Evolutionary conservation across 164 flowering plant genomes (phyloP).

Genomic region (Vitis rotundifolia): DNA sequence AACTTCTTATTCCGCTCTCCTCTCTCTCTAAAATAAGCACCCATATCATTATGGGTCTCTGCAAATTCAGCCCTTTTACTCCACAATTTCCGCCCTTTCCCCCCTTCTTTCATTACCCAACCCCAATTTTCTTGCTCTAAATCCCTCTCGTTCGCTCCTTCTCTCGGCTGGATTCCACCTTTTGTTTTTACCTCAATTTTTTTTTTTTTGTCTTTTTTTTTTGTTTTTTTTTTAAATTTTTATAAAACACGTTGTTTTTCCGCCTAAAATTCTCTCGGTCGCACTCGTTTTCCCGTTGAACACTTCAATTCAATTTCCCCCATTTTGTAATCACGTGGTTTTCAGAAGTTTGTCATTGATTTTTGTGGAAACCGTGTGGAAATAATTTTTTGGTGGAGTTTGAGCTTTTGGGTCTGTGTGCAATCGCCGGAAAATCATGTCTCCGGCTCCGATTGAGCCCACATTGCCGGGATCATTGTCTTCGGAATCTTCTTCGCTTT

Average conservation of each 20-base stretch:
- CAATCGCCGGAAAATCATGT: conserved; percentile 16
- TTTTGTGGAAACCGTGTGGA: not conserved
- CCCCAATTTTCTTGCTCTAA: not conserved
- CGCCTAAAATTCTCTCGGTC: not conserved
- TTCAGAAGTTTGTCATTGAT: not conserved
- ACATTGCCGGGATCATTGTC: conserved; percentile 15
- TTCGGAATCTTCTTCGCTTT: conserved; percentile 6
- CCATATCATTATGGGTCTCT: not conserved
- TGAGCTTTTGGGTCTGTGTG: conserved; percentile 15
- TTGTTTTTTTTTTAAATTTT: no score
- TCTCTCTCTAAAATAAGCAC: conserved; percentile 10
- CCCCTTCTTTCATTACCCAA: not conserved
- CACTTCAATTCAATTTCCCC: no score
- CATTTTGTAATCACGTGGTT: no score
- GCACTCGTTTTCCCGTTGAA: no score
- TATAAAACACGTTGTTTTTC: not conserved
- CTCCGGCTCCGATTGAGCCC: conserved; percentile 22
- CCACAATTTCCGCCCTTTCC: conserved; percentile 10
- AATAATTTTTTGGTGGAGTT: no score
- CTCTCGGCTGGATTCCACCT: not conserved
- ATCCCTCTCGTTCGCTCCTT: no score
- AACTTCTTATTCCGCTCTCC: conserved; percentile 18
- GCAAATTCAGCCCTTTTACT: conserved; percentile 1
- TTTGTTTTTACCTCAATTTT: conserved; percentile 2
- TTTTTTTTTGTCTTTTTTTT: not conserved